Evolutionary conservation across 352 stramenopile species (phyloP).

Genomic region (Pythium aquatile): DNA sequence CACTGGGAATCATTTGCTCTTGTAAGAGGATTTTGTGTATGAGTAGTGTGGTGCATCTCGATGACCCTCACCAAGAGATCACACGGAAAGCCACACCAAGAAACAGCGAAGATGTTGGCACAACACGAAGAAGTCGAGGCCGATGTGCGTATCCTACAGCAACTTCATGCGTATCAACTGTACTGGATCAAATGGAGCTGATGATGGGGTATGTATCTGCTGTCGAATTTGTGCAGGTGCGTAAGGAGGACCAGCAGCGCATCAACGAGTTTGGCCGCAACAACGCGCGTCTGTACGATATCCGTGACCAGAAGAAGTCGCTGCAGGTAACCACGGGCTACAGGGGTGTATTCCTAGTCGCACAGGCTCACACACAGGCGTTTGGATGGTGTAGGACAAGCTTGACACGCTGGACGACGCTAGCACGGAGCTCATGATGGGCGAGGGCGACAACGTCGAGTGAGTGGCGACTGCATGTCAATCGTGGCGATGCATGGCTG

Average conservation of each 20-base stretch:
- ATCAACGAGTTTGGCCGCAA: conserved; percentile 98
- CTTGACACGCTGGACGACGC: conserved; percentile 96
- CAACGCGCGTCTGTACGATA: conserved; percentile 93
- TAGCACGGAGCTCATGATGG: conserved; percentile 98
- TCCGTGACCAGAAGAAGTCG: conserved; percentile 87
- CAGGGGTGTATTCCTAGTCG: neutral
- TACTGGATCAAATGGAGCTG: neutral
- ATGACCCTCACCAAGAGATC: conserved; percentile 8
- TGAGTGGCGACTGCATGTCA: conserved; percentile 24
- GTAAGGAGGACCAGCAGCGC: conserved; percentile 94
- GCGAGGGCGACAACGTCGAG: conserved; percentile 82
- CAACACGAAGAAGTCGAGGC: conserved; percentile 83
- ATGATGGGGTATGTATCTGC: neutral
- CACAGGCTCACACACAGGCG: neutral
- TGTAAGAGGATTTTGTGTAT: conserved; percentile 18
- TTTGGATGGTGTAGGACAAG: conserved; percentile 70
- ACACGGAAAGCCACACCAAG: neutral
- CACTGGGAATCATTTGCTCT: neutral
- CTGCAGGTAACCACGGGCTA: conserved; percentile 60
- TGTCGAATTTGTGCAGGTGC: conserved; percentile 68
- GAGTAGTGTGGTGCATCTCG: conserved; percentile 21
- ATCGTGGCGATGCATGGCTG: no score
- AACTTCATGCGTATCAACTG: neutral
- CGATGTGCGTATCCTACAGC: conserved; percentile 46
- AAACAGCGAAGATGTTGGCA: conserved; percentile 52